These are phyloP conservation scores for Colletotrichum chrysophilum DNA, from an alignment of 2,329 filamentous ascomycete genomes.

Conservation along the genomic window DNA sequence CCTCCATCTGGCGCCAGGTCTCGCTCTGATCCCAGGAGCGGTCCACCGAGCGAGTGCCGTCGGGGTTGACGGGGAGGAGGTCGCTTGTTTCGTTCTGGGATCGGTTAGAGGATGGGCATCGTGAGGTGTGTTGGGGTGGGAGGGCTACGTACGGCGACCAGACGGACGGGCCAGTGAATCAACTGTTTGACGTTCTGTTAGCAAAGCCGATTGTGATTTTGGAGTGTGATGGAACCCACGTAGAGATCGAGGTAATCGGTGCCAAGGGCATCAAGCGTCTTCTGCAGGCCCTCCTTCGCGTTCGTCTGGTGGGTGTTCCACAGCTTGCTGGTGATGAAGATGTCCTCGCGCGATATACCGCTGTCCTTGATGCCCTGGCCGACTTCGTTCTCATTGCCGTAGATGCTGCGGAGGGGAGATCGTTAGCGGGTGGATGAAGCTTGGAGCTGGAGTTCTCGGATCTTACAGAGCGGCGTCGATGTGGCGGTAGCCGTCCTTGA, in stretches of 20 bases:
- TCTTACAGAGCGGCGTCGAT: background rate
- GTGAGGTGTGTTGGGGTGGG: background rate
- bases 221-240: fast-evolving
- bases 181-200: fast-evolving
- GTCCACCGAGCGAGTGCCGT: background rate
- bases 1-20: background rate
- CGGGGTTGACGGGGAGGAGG: background rate
- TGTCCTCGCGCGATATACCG: background rate
- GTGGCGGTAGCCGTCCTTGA: background rate
- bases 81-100: background rate
- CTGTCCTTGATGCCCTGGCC: background rate
- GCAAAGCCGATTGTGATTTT: background rate
- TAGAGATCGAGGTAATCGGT: background rate
- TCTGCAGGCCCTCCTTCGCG: background rate
- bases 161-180: background rate
- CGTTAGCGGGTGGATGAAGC: fast-evolving
- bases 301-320: background rate
- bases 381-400: background rate
- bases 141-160: background rate
- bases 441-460: fast-evolving
- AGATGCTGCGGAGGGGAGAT: background rate
- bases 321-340: background rate
- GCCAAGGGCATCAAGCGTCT: background rate
- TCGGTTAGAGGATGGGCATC: background rate
- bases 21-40: background rate